Conservation (phyloP, 106 monocot genomes). For the Acorus gramineus region DNA sequence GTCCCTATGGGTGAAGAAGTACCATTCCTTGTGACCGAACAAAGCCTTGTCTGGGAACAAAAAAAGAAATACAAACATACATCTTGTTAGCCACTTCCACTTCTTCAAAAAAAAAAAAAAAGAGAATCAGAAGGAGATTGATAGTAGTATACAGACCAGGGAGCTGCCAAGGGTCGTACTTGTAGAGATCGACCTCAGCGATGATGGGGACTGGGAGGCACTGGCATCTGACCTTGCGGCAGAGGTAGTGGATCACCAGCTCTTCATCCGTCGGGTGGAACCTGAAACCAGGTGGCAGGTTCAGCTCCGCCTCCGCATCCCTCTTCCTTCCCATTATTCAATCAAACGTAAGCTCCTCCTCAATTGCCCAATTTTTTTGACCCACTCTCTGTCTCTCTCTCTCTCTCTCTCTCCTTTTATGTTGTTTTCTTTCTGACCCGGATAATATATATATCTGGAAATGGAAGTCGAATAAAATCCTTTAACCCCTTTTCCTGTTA, state of each 20-base stretch:
- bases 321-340: constrained; percentile 11
- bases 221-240: constrained; percentile 17
- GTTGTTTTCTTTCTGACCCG: too few species aligned
- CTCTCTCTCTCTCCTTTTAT: too few species aligned
- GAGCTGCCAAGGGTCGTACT: constrained; percentile 47
- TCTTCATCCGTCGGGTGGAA: constrained; percentile 71
- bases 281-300: constrained; percentile 56
- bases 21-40: constrained; percentile 45
- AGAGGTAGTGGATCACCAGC: constrained; percentile 46
- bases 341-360: too few species aligned
- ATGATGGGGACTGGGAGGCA: constrained; percentile 40
- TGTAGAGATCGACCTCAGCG: constrained; percentile 60
- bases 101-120: too few species aligned
- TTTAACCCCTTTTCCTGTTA: too few species aligned
- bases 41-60: constrained; percentile 21
- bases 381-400: too few species aligned
- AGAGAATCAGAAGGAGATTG: neutral
- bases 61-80: neutral
- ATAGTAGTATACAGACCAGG: constrained; percentile 18
- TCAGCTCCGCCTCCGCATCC: constrained; percentile 43
- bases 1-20: constrained; percentile 47
- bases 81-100: neutral
- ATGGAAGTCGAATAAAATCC: too few species aligned
- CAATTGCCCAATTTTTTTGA: too few species aligned
- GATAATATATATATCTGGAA: too few species aligned